phyloP scores from a whole-genome alignment of 2,329 filamentous ascomycete species.

The Aspergillus sp. region DNA sequence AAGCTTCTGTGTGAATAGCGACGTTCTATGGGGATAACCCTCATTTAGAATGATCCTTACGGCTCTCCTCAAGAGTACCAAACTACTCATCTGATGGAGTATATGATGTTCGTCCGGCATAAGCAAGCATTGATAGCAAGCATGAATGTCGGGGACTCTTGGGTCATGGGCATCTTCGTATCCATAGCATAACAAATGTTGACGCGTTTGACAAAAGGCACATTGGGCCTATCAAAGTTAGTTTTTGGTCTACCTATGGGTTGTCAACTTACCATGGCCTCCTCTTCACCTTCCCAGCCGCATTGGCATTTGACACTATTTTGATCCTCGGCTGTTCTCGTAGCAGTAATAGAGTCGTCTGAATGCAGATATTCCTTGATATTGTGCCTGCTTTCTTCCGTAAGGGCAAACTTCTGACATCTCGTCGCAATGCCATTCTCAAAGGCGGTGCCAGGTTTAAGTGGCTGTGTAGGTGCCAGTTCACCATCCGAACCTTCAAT shows the following conservation, averaged over 20 bases:
- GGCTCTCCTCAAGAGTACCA: constrained; percentile 32
- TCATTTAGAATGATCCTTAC: constrained; percentile 33
- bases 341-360: not conserved
- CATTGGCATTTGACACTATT: constrained; percentile 44
- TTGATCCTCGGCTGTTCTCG: not conserved
- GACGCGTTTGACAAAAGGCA: constrained; percentile 46
- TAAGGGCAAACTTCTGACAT: constrained; percentile 18
- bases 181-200: constrained; percentile 52
- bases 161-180: constrained; percentile 41
- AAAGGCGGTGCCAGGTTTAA: constrained; percentile 7
- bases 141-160: constrained; percentile 45
- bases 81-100: constrained; percentile 29
- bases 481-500: constrained; percentile 26
- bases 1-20: constrained; percentile 32
- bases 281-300: constrained; percentile 41
- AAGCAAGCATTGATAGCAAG: constrained; percentile 52
- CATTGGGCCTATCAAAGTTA: constrained; percentile 44
- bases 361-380: constrained; percentile 18
- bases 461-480: constrained; percentile 33
- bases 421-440: constrained; percentile 8
- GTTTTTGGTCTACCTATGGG: not conserved
- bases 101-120: constrained; percentile 29
- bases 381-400: constrained; percentile 18
- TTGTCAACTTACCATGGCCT: constrained; percentile 42
- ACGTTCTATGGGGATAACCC: constrained; percentile 30